Evolutionary conservation across 208 protist species (phyloP).

Genomic region (Trypanosoma cruzi): DNA sequence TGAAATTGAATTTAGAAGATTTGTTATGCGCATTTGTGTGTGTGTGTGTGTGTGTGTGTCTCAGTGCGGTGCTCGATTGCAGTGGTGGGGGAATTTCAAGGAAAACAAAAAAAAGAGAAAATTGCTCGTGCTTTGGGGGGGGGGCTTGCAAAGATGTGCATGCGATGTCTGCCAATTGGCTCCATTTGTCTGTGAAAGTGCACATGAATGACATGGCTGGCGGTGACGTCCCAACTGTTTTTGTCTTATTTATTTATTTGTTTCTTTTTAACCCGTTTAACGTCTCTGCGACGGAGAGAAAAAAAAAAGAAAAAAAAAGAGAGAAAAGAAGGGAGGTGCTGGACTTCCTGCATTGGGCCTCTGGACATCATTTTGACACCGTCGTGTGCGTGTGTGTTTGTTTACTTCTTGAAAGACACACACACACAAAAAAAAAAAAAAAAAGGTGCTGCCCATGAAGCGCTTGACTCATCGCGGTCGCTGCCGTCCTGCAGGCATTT

Average conservation of each 20-base stretch:
- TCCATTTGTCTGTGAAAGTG: too few relatives aligned
- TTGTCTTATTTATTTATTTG: background rate
- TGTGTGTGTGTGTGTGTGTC: background rate
- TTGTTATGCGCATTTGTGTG: background rate
- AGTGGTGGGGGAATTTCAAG: too few relatives aligned
- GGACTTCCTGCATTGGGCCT: background rate
- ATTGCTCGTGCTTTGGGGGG: too few relatives aligned
- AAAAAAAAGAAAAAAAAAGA: background rate
- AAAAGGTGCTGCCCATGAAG: slow-evolving; percentile 5
- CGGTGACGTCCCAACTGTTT: background rate
- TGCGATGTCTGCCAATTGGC: too few relatives aligned
- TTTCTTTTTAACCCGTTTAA: background rate
- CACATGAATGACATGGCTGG: background rate
- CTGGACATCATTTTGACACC: background rate
- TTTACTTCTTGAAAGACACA: too few relatives aligned
- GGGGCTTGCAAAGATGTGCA: too few relatives aligned
- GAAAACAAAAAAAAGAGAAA: too few relatives aligned
- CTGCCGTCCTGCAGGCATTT: background rate
- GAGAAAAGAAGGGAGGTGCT: background rate
- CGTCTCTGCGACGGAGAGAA: background rate
- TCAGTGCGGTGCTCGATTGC: background rate
- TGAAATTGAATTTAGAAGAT: background rate
- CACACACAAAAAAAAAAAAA: too few relatives aligned
- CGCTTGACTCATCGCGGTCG: background rate
- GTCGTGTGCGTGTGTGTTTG: background rate